Evolutionary conservation across 176 grass and related monocot species (phyloP), one percentile per base, ranked within the genome.

Genomic region (Cocos nucifera): DNA sequence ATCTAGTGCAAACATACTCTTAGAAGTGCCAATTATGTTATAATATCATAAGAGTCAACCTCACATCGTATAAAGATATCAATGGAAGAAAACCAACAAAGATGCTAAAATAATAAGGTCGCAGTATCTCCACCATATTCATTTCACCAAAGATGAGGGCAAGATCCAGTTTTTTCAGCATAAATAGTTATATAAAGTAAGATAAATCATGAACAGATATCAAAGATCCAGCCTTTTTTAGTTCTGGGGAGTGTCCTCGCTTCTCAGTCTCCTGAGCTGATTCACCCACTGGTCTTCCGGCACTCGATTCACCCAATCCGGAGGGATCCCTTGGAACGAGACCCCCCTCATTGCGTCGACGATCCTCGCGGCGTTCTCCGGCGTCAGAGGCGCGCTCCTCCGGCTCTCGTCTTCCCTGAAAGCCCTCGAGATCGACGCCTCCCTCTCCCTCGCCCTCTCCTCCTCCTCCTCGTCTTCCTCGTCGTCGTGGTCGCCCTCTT

Each of bases 331-430:
- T 51, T 58, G 80, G 81, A 89, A 89, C 53, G 59, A 71, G 18
- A 85, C 78, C 56, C 78, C 78, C 26, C 86, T 78, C 86, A 89
- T 89, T 58, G 75, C 86, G 27, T 81, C 86, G 44, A 89, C 54
- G 67, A 89, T 77, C 66, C 74, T 79, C 62, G 75, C 62, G 4
- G 86, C 74, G 15, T 75, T 64, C 57, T 79, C 86, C 4, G 67
- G 74, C 25, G 81, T 79, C 17, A 89, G 62, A 49, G 75, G 81
- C 6, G 86, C 73, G 54, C 75, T 72, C 50, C 81, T 78, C 22
- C 81, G 78, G 2, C 68, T 75, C 59, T 78, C 75, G 67, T 85
- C 82, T 63, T 82, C 82, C 19, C 54, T 69, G 71, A 84, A 73
- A 22, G 73, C 80, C 51, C 56, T 58, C 3, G 67, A 64, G 23